These are phyloP conservation scores for Alternaria arbusti DNA, from an alignment of 2,329 filamentous ascomycete genomes.

Conservation along the genomic window DNA sequence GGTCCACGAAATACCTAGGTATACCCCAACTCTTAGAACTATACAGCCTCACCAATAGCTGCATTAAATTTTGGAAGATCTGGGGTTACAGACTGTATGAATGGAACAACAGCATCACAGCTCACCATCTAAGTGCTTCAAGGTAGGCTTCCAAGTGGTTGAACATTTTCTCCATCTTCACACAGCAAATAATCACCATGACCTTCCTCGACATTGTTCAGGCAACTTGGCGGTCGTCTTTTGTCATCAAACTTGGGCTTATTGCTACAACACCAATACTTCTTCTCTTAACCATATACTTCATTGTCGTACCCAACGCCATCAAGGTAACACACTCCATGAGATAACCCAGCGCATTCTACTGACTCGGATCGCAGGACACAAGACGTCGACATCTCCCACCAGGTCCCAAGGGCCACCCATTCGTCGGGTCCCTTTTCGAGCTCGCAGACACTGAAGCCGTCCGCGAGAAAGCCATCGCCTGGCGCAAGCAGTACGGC, in stretches of 20 bases:
- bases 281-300: constrained; percentile 31
- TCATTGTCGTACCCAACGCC: constrained; percentile 38
- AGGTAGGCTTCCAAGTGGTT: not conserved
- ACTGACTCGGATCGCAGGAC: constrained; percentile 24
- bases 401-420: constrained; percentile 49
- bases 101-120: not conserved
- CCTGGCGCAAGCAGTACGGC: constrained; percentile 48
- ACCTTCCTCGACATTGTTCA: constrained; percentile 11
- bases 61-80: not conserved
- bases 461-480: constrained; percentile 38
- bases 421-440: constrained; percentile 50
- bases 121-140: not conserved
- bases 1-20: not conserved
- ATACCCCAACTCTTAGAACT: constrained; percentile 1
- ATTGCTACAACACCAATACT: constrained; percentile 23
- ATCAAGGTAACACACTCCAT: constrained; percentile 27
- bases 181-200: not conserved
- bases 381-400: constrained; percentile 44
- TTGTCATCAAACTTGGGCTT: constrained; percentile 20
- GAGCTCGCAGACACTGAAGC: constrained; percentile 46
- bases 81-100: not conserved
- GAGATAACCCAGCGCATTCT: not conserved
- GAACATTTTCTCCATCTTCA: no score
- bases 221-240: not conserved
- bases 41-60: not conserved